Conservation (phyloP, 2,329 filamentous ascomycete genomes). For the Neocucurbitaria cava region DNA sequence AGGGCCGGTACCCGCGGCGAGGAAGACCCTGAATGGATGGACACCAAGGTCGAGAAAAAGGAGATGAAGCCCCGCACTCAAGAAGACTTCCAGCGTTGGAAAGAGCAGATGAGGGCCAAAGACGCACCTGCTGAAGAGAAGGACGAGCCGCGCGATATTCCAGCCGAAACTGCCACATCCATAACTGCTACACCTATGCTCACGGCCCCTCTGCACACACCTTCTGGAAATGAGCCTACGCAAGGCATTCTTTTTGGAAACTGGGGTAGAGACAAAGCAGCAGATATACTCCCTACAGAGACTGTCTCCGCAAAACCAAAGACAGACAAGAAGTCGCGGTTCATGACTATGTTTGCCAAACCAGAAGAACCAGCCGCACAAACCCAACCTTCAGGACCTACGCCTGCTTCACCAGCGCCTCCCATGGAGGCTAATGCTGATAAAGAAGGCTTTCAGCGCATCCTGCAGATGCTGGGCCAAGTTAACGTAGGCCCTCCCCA, state of each 20-base stretch:
- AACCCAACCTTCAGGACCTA: constrained; percentile 18
- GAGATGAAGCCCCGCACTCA: constrained; percentile 77
- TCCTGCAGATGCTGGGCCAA: constrained; percentile 80
- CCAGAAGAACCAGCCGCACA: constrained; percentile 44
- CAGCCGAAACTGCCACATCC: constrained; percentile 25
- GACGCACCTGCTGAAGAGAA: constrained; percentile 56
- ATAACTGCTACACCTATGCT: constrained; percentile 45
- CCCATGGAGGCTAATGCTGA: constrained; percentile 65
- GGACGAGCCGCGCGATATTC: constrained; percentile 46
- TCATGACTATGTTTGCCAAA: constrained; percentile 73
- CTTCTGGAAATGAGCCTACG: constrained; percentile 69
- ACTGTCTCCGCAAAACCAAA: constrained; percentile 46
- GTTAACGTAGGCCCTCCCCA: constrained; percentile 30
- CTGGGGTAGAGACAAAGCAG: constrained; percentile 60
- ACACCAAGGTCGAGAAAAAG: constrained; percentile 69
- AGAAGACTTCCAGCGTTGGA: constrained; percentile 94
- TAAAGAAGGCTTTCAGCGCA: constrained; percentile 82
- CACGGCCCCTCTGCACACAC: constrained; percentile 57
- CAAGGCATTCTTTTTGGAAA: constrained; percentile 80
- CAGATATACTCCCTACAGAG: constrained; percentile 42
- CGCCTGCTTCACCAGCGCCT: constrained; percentile 32
- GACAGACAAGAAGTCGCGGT: constrained; percentile 80
- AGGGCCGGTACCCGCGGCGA: constrained; percentile 60
- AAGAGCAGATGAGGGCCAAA: constrained; percentile 84
- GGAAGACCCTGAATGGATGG: constrained; percentile 89